These are phyloP conservation scores for Aspergillus chevalieri DNA, from an alignment of 2,329 filamentous ascomycete genomes.

Conservation along the genomic window DNA sequence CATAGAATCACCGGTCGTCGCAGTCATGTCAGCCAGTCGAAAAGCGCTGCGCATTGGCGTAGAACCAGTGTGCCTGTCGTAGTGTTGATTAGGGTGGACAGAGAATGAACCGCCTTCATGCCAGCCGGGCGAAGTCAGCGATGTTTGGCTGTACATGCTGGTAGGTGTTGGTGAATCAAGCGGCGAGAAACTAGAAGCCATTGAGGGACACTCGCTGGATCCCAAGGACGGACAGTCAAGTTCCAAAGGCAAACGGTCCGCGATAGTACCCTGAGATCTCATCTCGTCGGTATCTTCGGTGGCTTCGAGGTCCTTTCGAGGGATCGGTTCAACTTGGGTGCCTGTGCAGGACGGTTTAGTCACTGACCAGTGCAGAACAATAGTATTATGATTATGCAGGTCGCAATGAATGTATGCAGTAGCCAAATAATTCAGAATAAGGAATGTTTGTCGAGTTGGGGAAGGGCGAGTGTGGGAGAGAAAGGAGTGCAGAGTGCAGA, in stretches of 20 bases:
- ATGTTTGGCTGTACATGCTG: constrained; percentile 33
- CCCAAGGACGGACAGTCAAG: constrained; percentile 34
- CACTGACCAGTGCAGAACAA: not conserved
- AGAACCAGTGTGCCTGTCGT: constrained; percentile 22
- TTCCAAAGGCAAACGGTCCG: constrained; percentile 28
- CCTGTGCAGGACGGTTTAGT: constrained; percentile 24
- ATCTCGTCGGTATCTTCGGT: constrained; percentile 31
- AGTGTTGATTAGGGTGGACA: constrained; percentile 15
- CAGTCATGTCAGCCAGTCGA: constrained; percentile 29
- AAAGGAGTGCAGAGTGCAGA: constrained; percentile 4
- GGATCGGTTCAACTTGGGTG: constrained; percentile 21
- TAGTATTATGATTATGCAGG: not conserved
- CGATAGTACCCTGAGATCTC: constrained; percentile 28
- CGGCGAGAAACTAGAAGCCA: constrained; percentile 35
- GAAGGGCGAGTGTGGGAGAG: constrained; percentile 2
- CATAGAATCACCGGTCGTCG: constrained; percentile 21
- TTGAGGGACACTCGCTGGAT: constrained; percentile 35
- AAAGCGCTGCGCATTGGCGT: constrained; percentile 32
- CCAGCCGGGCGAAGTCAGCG: constrained; percentile 32
- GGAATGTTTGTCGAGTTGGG: not conserved
- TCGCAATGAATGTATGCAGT: constrained; percentile 3
- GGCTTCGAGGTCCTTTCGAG: constrained; percentile 21
- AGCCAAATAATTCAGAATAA: not conserved
- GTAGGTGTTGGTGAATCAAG: constrained; percentile 36
- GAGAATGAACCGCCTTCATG: constrained; percentile 25